A percentile compares a stretch with the other conserved stretches of the same genome.
Evolutionary conservation across 257 asterid genomes (phyloP).

Genomic region (Petunia axillaris): DNA sequence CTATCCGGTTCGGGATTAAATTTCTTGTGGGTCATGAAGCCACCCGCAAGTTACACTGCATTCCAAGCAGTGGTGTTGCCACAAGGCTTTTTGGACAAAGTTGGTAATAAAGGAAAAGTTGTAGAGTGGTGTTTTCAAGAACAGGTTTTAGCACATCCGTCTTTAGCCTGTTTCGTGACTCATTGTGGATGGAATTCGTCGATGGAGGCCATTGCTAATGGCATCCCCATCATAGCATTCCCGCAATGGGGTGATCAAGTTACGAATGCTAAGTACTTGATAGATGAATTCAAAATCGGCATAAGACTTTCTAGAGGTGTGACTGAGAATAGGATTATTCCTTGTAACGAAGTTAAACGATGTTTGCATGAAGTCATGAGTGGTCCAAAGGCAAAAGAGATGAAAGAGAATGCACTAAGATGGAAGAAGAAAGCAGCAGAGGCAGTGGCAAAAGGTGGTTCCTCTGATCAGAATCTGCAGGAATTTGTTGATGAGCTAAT

Average conservation of each 20-base stretch:
- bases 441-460: no score
- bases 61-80: background rate
- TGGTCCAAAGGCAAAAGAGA: no score
- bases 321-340: background rate
- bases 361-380: background rate
- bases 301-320: slow-evolving; percentile 10
- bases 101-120: slow-evolving; percentile 28
- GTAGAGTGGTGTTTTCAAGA: slow-evolving; percentile 38
- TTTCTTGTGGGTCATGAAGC: slow-evolving; percentile 39
- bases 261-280: slow-evolving; percentile 10
- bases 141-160: slow-evolving; percentile 28
- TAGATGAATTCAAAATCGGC: slow-evolving; percentile 1
- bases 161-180: slow-evolving; percentile 29
- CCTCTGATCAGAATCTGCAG: no score
- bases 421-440: no score
- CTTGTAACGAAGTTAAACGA: background rate
- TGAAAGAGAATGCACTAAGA: no score
- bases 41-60: background rate
- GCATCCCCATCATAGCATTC: slow-evolving; percentile 12
- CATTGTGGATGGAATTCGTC: slow-evolving; percentile 33
- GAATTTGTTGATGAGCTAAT: no score
- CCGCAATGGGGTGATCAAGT: slow-evolving; percentile 23
- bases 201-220: slow-evolving; percentile 19
- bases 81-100: slow-evolving; percentile 27
- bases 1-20: slow-evolving; percentile 10